Base-by-base conservation (phyloP, 371 early-diverging fungal genomes). In the Actinomortierella ambigua region DNA sequence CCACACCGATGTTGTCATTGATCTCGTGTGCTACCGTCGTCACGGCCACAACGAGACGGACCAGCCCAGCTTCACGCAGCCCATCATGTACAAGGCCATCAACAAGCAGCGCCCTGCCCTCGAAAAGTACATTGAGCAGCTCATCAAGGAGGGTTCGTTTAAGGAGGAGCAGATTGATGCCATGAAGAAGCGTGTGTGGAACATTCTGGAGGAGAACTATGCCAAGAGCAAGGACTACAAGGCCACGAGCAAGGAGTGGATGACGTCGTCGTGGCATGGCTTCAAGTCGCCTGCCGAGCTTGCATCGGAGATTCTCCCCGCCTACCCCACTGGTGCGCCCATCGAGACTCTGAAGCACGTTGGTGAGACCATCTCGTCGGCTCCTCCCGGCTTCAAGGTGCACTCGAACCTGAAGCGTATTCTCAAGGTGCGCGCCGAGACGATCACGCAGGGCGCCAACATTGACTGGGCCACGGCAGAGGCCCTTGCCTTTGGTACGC, bases 11-110 rank as follows among this genome's bases (percentile, higher is more conserved):
- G 92, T 95, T 57, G 96, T 98, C 23, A 84, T 98, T 66, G 98
- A 98, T 63, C 86, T 98, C 55, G 94, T 98, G 26, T 93, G 96
- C 79, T 98, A 97, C 89, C 90, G 98, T 63, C 91, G 93, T 70
- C 91, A 96, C 59, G 98, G 98, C 48, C 98, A 98, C 90, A 98
- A 98, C 82, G 98, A 98, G 82, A 92, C 93, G 40, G 98, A 98
- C 82, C 95, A 97, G 81, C 98, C 98, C 51, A 89, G 88, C 70
- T 98, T 98, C 84, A 98, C 98, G 18, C 98, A 98, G 79, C 98
- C 98, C 47, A 84, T 86, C 68, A 98, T 98, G 98, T 98, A 98
- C 83, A 79, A 92, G 79, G 88, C 87, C 57, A 95, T 98, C 79
- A 82, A 83, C 58, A 85, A 90, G 78, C 93, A 94, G 86, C 69